Base-by-base conservation (phyloP, 2,329 filamentous ascomycete species). In the Neocucurbitaria cava region DNA sequence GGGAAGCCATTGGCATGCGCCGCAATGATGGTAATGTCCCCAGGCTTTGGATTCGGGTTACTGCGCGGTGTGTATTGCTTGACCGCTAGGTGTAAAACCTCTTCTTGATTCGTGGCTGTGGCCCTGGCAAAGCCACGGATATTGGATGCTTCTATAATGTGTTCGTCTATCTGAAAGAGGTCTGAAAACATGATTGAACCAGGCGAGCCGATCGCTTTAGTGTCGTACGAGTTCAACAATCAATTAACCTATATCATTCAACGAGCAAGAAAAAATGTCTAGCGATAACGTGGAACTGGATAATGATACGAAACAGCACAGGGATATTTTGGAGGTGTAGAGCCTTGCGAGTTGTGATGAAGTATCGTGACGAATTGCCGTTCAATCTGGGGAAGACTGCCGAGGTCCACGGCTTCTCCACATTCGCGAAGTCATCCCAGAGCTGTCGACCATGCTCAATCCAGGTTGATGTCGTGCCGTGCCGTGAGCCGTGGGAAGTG, bases 1-100 rank as follows among this genome's bases (percentile, higher is more conserved):
- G 91, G 90, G 64, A 97, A 96, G 10, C 89, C 94, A 78, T 97
- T 97, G 45, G 92, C 94, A 77, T 97, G 93, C 4, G 89, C 89
- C 10, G 85, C 92, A 50, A 98, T 87, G 54, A 98, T 87, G 18
- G 92, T 97, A 8, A 97, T 79, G 74, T 95, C 91, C 30, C 91
- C 90, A 1, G 86, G 84, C 58, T 86, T 81, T 0, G 91, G 89
- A 21, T 79, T 76, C 0, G 80, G 82, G 65, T 93, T 92, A 69
- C 88, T 84, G 50, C 86, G 79, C 1, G 93, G 93, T 0, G 85
- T 89, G 72, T 98, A 98, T 72, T 97, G 91, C 80, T 96, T 97
- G 48, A 97, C 84, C 8, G 87, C 86, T 5, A 97, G 77, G 49
- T 87, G 77, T 3, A 97, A 81, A 5, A 85, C 81, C 56, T 94